phyloP scores from a whole-genome alignment of 768 basidiomycete species.

The Lactifluus hygrophoroides region DNA sequence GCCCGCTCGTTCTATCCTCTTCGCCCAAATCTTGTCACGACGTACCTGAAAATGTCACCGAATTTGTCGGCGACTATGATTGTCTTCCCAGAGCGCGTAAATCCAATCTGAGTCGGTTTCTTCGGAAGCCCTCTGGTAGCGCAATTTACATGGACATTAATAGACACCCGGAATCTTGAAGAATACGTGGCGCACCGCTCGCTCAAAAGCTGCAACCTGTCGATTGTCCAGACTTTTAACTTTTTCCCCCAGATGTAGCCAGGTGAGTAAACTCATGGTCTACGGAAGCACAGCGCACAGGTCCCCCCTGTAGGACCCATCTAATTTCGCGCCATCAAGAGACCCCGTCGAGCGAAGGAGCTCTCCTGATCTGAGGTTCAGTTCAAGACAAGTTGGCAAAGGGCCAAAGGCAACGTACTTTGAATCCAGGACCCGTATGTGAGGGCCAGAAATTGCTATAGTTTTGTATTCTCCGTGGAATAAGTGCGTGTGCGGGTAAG shows the following conservation, averaged over 20 bases:
- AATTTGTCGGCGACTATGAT: too few relatives aligned
- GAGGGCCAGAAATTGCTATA: conserved; percentile 49
- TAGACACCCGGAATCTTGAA: neutral
- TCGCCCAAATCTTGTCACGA: too few relatives aligned
- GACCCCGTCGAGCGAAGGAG: conserved; percentile 39
- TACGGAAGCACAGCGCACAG: conserved; percentile 50
- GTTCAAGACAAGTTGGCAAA: conserved; percentile 11
- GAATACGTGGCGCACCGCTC: conserved; percentile 41
- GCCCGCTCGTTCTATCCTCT: too few relatives aligned
- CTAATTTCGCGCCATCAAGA: conserved; percentile 27
- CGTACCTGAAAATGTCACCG: too few relatives aligned
- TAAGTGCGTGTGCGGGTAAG: conserved; percentile 42
- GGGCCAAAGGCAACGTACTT: conserved; percentile 35
- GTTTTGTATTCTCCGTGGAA: conserved; percentile 31
- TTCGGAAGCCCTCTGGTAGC: conserved; percentile 76
- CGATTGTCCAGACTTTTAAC: too few relatives aligned
- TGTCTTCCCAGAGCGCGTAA: conserved; percentile 51
- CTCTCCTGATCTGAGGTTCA: conserved; percentile 40
- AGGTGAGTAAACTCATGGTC: too few relatives aligned
- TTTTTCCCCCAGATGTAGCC: too few relatives aligned
- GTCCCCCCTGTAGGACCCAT: conserved; percentile 40
- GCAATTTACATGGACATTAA: neutral
- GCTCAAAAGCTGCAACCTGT: conserved; percentile 49
- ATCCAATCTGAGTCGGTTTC: conserved; percentile 60
- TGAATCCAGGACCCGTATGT: conserved; percentile 51